A percentile compares a stretch with the other conserved stretches of the same genome.
phyloP scores from a whole-genome alignment of 1,284 basidiomycete species.

The Rugosomyces carneus region DNA sequence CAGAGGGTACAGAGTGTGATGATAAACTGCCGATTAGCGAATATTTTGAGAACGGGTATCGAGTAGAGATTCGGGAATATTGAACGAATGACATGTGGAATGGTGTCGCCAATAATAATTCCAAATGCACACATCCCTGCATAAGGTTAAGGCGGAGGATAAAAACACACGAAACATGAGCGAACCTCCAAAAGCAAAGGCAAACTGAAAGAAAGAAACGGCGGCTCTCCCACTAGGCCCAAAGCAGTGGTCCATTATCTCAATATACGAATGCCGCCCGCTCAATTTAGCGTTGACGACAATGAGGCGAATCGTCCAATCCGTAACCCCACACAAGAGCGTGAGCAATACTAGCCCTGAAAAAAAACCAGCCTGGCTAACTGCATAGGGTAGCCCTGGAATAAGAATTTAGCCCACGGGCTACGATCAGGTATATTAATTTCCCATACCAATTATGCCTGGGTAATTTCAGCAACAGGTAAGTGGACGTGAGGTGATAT shows the following conservation, averaged over 20 bases:
- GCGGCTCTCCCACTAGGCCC: slow-evolving; percentile 84
- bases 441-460: slow-evolving; percentile 76
- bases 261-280: slow-evolving; percentile 90
- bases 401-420: background rate
- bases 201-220: slow-evolving; percentile 96
- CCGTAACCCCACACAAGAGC: slow-evolving; percentile 79
- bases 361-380: slow-evolving; percentile 90
- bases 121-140: slow-evolving; percentile 94
- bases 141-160: background rate
- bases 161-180: slow-evolving; percentile 8
- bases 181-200: slow-evolving; percentile 92
- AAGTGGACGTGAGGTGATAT: background rate
- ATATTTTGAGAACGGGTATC: slow-evolving; percentile 67
- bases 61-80: slow-evolving; percentile 73
- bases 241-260: slow-evolving; percentile 94
- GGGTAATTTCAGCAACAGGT: slow-evolving; percentile 10
- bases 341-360: slow-evolving; percentile 80
- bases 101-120: slow-evolving; percentile 93
- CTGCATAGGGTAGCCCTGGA: slow-evolving; percentile 83
- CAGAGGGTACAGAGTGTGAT: slow-evolving; percentile 80
- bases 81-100: slow-evolving; percentile 89
- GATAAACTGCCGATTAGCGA: slow-evolving; percentile 86
- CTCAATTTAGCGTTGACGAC: slow-evolving; percentile 94
- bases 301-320: slow-evolving; percentile 98
- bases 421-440: background rate